Evolutionary conservation across 352 stramenopile genomes (phyloP).

Genomic region (Blastocystis sp.): DNA sequence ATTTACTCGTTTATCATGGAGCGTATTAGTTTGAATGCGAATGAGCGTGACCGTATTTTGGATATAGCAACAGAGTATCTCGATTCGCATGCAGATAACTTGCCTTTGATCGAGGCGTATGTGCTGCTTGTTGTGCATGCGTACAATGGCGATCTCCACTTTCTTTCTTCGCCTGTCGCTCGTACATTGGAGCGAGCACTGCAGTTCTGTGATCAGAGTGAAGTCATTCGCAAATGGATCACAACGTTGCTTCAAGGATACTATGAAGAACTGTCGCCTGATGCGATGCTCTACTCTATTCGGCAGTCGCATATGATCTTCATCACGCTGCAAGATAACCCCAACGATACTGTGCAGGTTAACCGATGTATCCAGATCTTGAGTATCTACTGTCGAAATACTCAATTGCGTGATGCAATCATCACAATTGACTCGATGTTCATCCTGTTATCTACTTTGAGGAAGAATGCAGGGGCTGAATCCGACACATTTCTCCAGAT

Average conservation of each 20-base stretch:
- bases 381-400: not conserved
- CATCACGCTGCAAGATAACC: conserved; percentile 27
- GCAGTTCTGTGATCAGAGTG: not conserved
- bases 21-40: not conserved
- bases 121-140: conserved; percentile 22
- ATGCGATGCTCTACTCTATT: not conserved
- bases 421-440: conserved; percentile 20
- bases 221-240: conserved; percentile 1
- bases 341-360: not conserved
- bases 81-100: not conserved
- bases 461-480: not conserved
- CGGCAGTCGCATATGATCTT: not conserved
- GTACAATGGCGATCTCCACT: not conserved
- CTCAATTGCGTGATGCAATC: not conserved
- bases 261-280: not conserved
- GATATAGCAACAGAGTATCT: conserved; percentile 27
- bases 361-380: not conserved
- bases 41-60: not conserved
- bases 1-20: conserved; percentile 32
- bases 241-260: not conserved
- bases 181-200: not conserved
- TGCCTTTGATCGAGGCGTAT: conserved; percentile 22
- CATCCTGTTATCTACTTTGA: not conserved
- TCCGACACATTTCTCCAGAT: not conserved
- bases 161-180: not conserved